Conservation (phyloP, 441 rosid species). For the Bruguiera hainesii region DNA sequence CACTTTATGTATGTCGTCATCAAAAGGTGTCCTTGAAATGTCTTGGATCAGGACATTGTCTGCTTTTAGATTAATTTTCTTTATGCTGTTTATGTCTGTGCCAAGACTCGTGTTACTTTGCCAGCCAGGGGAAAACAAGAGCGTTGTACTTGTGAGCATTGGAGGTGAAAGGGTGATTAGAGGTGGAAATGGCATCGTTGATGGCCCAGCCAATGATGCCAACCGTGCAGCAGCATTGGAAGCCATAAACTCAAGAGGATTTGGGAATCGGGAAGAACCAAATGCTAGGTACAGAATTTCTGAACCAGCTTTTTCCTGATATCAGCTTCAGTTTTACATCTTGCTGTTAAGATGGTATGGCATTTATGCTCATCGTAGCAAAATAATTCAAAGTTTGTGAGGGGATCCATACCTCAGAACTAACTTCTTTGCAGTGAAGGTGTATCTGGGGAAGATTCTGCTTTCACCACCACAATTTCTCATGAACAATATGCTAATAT, state of each 20-base stretch:
- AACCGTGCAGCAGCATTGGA: slow-evolving; percentile 39
- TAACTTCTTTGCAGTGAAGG: slow-evolving; percentile 64
- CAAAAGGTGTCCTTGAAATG: slow-evolving; percentile 4
- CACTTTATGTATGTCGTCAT: background rate
- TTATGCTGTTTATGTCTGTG: slow-evolving; percentile 13
- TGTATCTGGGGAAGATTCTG: slow-evolving; percentile 50
- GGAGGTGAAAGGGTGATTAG: slow-evolving; percentile 71
- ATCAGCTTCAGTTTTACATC: slow-evolving; percentile 10
- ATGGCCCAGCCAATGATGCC: slow-evolving; percentile 50
- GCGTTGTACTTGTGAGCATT: slow-evolving; percentile 70
- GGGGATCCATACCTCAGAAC: slow-evolving; percentile 11
- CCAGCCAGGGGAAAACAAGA: slow-evolving; percentile 92
- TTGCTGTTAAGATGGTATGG: slow-evolving; percentile 8
- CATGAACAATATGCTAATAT: slow-evolving; percentile 75
- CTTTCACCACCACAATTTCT: slow-evolving; percentile 46
- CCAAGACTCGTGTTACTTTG: slow-evolving; percentile 28
- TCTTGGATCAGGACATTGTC: slow-evolving; percentile 1
- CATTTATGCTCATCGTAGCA: background rate
- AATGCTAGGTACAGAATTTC: slow-evolving; percentile 56
- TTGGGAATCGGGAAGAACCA: slow-evolving; percentile 52
- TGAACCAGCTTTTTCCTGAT: slow-evolving; percentile 15
- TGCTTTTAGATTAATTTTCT: slow-evolving; percentile 8
- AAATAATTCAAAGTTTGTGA: background rate
- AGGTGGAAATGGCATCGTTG: slow-evolving; percentile 79
- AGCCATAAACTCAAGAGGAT: slow-evolving; percentile 33